Conservation (phyloP, 2,329 filamentous ascomycete species). For the Fusarium euwallaceae region DNA sequence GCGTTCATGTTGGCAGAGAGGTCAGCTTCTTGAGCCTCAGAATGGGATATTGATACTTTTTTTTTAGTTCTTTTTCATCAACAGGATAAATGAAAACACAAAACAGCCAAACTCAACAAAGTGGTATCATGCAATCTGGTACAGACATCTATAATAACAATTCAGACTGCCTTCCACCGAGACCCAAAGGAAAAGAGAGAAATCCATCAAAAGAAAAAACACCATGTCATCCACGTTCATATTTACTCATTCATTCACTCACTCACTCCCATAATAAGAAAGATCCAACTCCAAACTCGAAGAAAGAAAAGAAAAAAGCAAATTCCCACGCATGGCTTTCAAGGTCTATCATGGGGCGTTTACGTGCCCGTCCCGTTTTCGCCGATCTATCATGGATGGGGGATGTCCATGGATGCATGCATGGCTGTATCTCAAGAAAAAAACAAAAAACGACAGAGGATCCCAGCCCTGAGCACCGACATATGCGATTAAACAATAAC, state of each 20-base stretch:
- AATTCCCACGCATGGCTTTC: conserved; percentile 11
- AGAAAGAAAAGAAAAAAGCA: conserved; percentile 4
- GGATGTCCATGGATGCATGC: conserved; percentile 21
- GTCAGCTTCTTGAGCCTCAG: not conserved
- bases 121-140: conserved; percentile 37
- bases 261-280: not conserved
- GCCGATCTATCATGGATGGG: conserved; percentile 40
- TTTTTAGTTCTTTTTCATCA: not conserved
- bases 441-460: conserved; percentile 27
- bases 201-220: not conserved
- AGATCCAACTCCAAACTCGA: conserved; percentile 36
- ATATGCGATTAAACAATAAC: conserved; percentile 21
- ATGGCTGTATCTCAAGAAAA: conserved; percentile 15
- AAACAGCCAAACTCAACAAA: not conserved
- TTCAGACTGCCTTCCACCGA: not conserved
- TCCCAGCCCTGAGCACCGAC: conserved; percentile 28
- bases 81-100: not conserved
- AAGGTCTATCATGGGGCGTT: conserved; percentile 38
- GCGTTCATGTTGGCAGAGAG: conserved; percentile 6
- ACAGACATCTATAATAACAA: conserved; percentile 39
- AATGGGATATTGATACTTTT: not conserved
- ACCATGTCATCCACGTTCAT: conserved; percentile 1
- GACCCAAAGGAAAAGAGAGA: not conserved
- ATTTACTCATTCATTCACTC: not conserved
- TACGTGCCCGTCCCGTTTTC: conserved; percentile 37